These are phyloP conservation scores for Aspergillus leporis DNA, from an alignment of 495 filamentous ascomycete species.

Conservation along the genomic window DNA sequence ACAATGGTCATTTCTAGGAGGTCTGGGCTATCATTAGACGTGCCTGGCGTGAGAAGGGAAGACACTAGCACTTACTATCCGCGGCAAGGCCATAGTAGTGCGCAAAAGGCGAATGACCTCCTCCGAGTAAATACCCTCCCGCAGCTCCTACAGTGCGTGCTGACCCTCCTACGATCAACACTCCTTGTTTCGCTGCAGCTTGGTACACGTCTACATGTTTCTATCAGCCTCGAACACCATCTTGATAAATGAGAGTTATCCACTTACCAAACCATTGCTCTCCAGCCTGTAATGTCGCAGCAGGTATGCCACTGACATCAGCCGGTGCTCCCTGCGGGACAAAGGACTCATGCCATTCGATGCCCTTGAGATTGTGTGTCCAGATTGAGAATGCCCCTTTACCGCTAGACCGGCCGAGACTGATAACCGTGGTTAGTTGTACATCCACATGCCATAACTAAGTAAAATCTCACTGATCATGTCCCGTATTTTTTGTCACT, in stretches of 20 bases:
- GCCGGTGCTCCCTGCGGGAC: slow-evolving; percentile 23
- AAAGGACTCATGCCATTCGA: slow-evolving; percentile 28
- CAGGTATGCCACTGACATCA: slow-evolving; percentile 12
- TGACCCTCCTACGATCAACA: slow-evolving; percentile 6
- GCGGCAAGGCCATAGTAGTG: slow-evolving; percentile 14
- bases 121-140: slow-evolving; percentile 20
- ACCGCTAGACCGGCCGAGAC: slow-evolving; percentile 48
- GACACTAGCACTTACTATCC: slow-evolving; percentile 16
- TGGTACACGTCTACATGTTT: slow-evolving; percentile 36
- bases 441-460: neutral
- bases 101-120: slow-evolving; percentile 6
- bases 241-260: neutral
- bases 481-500: slow-evolving; percentile 62
- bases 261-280: neutral
- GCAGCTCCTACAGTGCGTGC: slow-evolving; percentile 17
- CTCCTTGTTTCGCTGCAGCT: neutral
- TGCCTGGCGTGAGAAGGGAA: slow-evolving; percentile 33
- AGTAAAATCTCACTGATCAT: slow-evolving; percentile 38
- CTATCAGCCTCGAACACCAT: neutral
- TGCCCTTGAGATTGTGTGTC: slow-evolving; percentile 43
- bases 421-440: neutral
- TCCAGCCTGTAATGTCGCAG: slow-evolving; percentile 1
- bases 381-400: slow-evolving; percentile 48
- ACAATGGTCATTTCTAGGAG: neutral
- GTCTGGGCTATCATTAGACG: slow-evolving; percentile 34